A percentile compares a stretch with the other conserved stretches of the same genome.
phyloP scores from a whole-genome alignment of 2,329 filamentous ascomycete species.

The Clonostachys sp. region DNA sequence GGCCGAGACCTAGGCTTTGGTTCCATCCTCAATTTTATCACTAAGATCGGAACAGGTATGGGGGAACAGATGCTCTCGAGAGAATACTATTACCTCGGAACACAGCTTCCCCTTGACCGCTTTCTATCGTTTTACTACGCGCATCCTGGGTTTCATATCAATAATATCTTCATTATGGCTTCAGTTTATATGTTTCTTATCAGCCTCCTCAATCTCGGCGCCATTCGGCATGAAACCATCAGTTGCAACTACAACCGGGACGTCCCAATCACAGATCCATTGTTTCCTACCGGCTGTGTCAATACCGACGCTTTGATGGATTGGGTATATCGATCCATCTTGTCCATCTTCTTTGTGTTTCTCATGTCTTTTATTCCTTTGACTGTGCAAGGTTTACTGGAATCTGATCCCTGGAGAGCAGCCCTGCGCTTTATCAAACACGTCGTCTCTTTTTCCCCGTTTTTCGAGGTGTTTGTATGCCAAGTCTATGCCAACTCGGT shows the following conservation, averaged over 20 bases:
- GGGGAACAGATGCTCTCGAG: slow-evolving; percentile 98
- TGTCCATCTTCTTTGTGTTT: slow-evolving; percentile 98
- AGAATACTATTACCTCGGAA: slow-evolving; percentile 98
- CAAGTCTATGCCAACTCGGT: slow-evolving; percentile 98
- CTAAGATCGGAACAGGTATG: slow-evolving; percentile 99
- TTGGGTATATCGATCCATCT: slow-evolving; percentile 90
- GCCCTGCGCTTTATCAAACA: slow-evolving; percentile 91
- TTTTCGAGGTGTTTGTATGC: slow-evolving; percentile 98
- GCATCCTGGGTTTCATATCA: slow-evolving; percentile 97
- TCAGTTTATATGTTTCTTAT: slow-evolving; percentile 99
- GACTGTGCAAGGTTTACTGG: slow-evolving; percentile 89
- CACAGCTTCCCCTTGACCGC: slow-evolving; percentile 90
- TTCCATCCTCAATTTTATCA: slow-evolving; percentile 99
- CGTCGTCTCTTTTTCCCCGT: slow-evolving; percentile 85
- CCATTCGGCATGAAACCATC: slow-evolving; percentile 83
- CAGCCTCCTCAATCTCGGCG: slow-evolving; percentile 82
- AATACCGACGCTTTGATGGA: slow-evolving; percentile 83
- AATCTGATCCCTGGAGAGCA: slow-evolving; percentile 90
- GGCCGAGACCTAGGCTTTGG: slow-evolving; percentile 99
- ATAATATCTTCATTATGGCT: slow-evolving; percentile 99
- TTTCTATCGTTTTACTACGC: slow-evolving; percentile 99
- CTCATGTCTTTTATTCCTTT: slow-evolving; percentile 96
- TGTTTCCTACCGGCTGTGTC: slow-evolving; percentile 83
- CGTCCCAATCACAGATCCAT: slow-evolving; percentile 81
- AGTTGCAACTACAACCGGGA: slow-evolving; percentile 81